Evolutionary conservation across 2,329 filamentous ascomycete genomes (phyloP).

Genomic region (Alternaria incomplexa): DNA sequence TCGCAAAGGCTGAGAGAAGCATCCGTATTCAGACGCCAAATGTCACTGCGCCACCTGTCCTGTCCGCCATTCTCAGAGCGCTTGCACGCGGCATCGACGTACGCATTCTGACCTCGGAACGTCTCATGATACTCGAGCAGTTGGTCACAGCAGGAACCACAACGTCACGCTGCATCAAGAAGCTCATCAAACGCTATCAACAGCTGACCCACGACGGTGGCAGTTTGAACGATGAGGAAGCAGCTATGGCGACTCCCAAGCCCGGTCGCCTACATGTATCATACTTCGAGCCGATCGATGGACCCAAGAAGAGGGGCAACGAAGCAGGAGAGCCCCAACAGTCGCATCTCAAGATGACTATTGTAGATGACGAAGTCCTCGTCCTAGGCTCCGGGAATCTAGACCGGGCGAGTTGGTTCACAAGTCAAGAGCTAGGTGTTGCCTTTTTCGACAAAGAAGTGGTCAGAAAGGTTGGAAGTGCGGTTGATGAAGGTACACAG

Average conservation of each 20-base stretch:
- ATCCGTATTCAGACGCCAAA: constrained; percentile 82
- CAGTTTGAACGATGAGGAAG: constrained; percentile 33
- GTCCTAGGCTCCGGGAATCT: constrained; percentile 82
- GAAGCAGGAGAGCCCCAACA: constrained; percentile 67
- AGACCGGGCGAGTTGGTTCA: constrained; percentile 86
- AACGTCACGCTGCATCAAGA: constrained; percentile 68
- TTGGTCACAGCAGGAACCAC: constrained; percentile 79
- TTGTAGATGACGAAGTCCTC: constrained; percentile 71
- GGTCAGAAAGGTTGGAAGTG: constrained; percentile 38
- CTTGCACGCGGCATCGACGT: constrained; percentile 72
- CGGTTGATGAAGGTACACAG: constrained; percentile 33
- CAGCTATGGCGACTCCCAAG: constrained; percentile 24
- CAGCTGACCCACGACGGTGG: constrained; percentile 26
- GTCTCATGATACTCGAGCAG: constrained; percentile 80
- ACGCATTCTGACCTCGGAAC: constrained; percentile 68
- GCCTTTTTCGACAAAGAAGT: constrained; percentile 56
- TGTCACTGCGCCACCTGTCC: constrained; percentile 70
- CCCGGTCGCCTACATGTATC: constrained; percentile 63
- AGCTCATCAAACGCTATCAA: constrained; percentile 64
- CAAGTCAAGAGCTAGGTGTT: constrained; percentile 81
- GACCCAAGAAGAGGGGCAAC: constrained; percentile 28
- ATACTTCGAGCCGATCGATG: constrained; percentile 59
- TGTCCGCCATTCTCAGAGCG: constrained; percentile 66
- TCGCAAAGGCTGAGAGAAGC: constrained; percentile 62
- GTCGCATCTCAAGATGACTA: constrained; percentile 77